Percentiles rank a stretch among this genome's conserved stretches.
Conservation (phyloP, 116 monocot species). For the Zostera marina region DNA sequence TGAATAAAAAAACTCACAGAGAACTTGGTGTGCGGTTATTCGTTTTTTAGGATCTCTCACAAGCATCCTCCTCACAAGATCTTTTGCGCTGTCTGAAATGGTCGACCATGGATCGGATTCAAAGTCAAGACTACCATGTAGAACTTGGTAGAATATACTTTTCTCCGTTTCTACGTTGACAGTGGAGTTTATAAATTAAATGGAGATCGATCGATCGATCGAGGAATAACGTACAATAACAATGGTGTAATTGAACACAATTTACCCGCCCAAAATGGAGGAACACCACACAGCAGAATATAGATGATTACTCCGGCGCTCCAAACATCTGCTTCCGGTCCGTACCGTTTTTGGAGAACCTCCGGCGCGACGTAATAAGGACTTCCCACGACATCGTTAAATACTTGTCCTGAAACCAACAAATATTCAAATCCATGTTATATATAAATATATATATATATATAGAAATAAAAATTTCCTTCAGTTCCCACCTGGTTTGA, state of each 20-base stretch:
- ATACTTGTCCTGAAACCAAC: slow-evolving; percentile 36
- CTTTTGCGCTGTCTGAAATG: slow-evolving; percentile 5
- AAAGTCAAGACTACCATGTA: slow-evolving; percentile 6
- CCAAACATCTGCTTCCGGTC: slow-evolving; percentile 85
- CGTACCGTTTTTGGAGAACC: slow-evolving; percentile 53
- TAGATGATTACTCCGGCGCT: slow-evolving; percentile 75
- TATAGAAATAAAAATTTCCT: not conserved
- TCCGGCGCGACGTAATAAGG: slow-evolving; percentile 82
- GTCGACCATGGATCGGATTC: slow-evolving; percentile 5
- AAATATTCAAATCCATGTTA: not conserved
- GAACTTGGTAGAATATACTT: slow-evolving; percentile 5
- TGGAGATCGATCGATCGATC: no score
- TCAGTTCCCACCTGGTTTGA: slow-evolving; percentile 38
- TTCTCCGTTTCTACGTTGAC: slow-evolving; percentile 4
- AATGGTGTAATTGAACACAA: not conserved
- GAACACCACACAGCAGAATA: slow-evolving; percentile 63
- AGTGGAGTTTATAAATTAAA: no score
- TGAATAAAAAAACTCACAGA: slow-evolving; percentile 30
- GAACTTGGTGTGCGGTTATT: slow-evolving; percentile 42
- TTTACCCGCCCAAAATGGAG: slow-evolving; percentile 82
- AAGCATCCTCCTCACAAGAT: slow-evolving; percentile 7
- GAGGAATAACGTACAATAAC: not conserved
- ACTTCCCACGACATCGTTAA: slow-evolving; percentile 69
- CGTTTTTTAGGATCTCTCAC: no score
- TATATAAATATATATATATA: not conserved